A percentile compares a stretch with the other conserved stretches of the same genome.
Conservation (phyloP, 495 filamentous ascomycete genomes). For the Patellaria atrata region DNA sequence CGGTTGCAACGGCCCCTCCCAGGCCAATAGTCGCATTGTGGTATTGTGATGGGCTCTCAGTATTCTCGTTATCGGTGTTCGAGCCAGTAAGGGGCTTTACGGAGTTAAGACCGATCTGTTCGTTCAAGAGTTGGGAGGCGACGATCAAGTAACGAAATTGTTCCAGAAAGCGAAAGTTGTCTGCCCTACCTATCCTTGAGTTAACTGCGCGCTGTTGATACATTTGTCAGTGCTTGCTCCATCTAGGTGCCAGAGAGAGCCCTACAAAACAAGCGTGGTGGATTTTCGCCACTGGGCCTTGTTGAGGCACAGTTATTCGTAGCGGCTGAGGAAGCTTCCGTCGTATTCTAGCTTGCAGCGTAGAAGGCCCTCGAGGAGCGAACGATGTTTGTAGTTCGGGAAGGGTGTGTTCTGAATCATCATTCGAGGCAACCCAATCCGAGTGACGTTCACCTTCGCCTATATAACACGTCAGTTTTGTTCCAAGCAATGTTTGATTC, state of each 20-base stretch:
- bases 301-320: conserved; percentile 39
- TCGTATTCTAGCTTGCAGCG: conserved; percentile 50
- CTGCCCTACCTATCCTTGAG: conserved; percentile 61
- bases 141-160: conserved; percentile 92
- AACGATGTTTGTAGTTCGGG: too few relatives aligned
- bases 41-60: conserved; percentile 16
- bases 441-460: conserved; percentile 16
- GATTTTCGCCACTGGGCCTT: conserved; percentile 36
- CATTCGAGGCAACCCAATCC: too few relatives aligned
- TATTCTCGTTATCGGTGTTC: conserved; percentile 20
- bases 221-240: conserved; percentile 9
- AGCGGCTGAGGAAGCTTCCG: conserved; percentile 48
- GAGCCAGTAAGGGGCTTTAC: conserved; percentile 8
- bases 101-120: conserved; percentile 37
- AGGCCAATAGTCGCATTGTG: conserved; percentile 24
- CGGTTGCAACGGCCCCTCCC: conserved; percentile 38
- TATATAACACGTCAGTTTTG: conserved; percentile 9
- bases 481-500: too few relatives aligned
- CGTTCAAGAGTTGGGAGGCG: conserved; percentile 77
- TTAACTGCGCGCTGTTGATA: conserved; percentile 42
- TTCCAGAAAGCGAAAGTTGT: conserved; percentile 82
- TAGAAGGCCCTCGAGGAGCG: conserved; percentile 59
- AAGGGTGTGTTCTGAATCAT: too few relatives aligned
- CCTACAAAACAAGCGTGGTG: conserved; percentile 48
- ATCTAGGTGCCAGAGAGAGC: conserved; percentile 1